These are phyloP conservation scores for Purshia tridentata DNA, from an alignment of 306 rosid genomes.

Conservation along the genomic window DNA sequence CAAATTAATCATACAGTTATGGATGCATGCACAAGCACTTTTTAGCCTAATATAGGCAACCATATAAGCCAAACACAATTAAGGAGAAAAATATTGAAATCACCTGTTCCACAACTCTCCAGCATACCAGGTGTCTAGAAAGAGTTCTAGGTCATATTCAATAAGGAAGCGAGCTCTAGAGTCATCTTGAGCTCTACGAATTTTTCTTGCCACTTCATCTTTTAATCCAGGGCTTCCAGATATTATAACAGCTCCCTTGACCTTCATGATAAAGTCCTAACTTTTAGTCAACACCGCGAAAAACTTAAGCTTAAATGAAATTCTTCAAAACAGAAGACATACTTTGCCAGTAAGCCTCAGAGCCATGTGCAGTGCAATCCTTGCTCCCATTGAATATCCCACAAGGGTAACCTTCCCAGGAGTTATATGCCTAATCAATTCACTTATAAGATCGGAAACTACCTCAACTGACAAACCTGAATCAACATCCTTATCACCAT, in stretches of 20 bases:
- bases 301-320: conserved; percentile 8
- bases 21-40: neutral
- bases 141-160: conserved; percentile 66
- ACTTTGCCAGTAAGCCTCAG: conserved; percentile 67
- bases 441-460: conserved; percentile 48
- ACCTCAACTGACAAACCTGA: conserved; percentile 59
- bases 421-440: conserved; percentile 50
- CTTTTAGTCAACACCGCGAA: conserved; percentile 19
- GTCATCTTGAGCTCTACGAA: conserved; percentile 79
- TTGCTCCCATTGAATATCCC: conserved; percentile 95
- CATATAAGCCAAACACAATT: conserved; percentile 22
- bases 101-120: conserved; percentile 87
- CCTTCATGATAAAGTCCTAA: conserved; percentile 47
- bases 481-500: conserved; percentile 30
- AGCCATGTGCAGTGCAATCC: conserved; percentile 83
- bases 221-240: conserved; percentile 92
- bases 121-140: conserved; percentile 75
- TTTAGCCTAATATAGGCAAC: neutral
- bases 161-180: conserved; percentile 59
- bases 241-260: conserved; percentile 69
- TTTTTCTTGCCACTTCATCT: conserved; percentile 60
- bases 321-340: conserved; percentile 24
- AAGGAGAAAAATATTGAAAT: conserved; percentile 17
- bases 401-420: conserved; percentile 65
- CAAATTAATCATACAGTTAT: conserved; percentile 12